These are phyloP conservation scores for Martensiomyces pterosporus DNA, from an alignment of 192 early-diverging fungal genomes.

Conservation along the genomic window DNA sequence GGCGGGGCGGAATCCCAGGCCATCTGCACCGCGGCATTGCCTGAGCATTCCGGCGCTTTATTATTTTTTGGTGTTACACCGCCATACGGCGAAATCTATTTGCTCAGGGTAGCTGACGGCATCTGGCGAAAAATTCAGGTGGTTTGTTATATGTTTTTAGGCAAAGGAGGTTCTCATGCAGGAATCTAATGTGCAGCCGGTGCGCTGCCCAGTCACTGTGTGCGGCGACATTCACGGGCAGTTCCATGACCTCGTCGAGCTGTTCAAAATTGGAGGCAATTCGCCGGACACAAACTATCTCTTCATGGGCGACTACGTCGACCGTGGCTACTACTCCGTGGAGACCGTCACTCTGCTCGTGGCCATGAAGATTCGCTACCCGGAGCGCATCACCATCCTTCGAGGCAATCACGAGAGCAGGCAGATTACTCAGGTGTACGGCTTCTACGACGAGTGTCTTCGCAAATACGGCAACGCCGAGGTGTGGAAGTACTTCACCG, in stretches of 20 bases:
- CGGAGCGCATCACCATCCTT: constrained; percentile 89
- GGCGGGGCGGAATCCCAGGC: too few species aligned
- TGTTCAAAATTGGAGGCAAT: constrained; percentile 95
- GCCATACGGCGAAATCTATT: background rate
- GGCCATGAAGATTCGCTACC: constrained; percentile 90
- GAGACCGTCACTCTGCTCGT: constrained; percentile 96
- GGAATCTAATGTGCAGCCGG: constrained; percentile 97
- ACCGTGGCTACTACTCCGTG: constrained; percentile 97
- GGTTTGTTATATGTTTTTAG: too few species aligned
- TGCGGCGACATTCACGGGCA: constrained; percentile 99
- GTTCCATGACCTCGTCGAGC: constrained; percentile 95
- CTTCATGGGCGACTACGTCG: constrained; percentile 99
- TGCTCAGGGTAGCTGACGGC: too few species aligned
- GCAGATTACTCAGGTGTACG: constrained; percentile 99
- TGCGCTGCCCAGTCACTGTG: constrained; percentile 97
- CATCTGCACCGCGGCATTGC: too few species aligned
- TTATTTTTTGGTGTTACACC: constrained; percentile 2
- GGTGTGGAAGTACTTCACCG: constrained; percentile 97
- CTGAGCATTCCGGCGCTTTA: too few species aligned
- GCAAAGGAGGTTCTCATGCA: constrained; percentile 94
- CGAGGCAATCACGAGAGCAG: constrained; percentile 98
- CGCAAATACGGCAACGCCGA: constrained; percentile 97
- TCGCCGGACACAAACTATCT: constrained; percentile 97
- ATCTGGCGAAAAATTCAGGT: too few species aligned
- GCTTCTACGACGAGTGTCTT: constrained; percentile 98